phyloP scores from a whole-genome alignment of 257 asterid genomes.

The Henckelia pumila region DNA sequence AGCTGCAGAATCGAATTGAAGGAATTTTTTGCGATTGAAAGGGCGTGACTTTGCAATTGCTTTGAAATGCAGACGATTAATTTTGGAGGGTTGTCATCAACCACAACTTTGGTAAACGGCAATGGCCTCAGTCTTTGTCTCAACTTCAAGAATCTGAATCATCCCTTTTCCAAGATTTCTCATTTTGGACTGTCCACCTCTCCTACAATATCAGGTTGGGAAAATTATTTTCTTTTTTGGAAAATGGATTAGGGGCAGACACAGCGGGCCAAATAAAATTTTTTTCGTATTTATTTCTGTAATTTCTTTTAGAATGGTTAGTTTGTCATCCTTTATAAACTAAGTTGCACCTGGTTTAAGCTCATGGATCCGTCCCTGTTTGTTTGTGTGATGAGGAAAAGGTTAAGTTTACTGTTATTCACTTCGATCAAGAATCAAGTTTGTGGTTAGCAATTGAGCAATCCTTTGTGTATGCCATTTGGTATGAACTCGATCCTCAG shows the following conservation, averaged over 20 bases:
- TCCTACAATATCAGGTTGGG: constrained; percentile 34
- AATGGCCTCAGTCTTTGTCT: constrained; percentile 24
- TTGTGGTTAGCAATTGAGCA: neutral
- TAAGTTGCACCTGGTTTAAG: neutral
- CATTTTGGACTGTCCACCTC: constrained; percentile 22
- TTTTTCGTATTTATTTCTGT: neutral
- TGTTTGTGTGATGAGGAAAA: neutral
- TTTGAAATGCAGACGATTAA: constrained; percentile 34
- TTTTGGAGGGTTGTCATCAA: constrained; percentile 22
- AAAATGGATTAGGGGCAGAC: neutral
- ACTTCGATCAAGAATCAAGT: neutral
- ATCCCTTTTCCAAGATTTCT: constrained; percentile 34
- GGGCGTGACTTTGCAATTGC: neutral
- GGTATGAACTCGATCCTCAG: too few relatives aligned
- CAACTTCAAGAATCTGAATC: constrained; percentile 35
- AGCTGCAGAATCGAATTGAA: too few relatives aligned
- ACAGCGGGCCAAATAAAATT: neutral
- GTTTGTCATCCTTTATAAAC: neutral
- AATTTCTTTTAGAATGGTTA: neutral
- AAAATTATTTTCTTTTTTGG: neutral
- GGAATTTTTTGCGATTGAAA: constrained; percentile 11
- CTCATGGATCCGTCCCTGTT: neutral
- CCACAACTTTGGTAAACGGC: too few relatives aligned
- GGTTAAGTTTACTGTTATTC: neutral
- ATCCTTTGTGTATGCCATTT: too few relatives aligned